Base-by-base conservation (phyloP, 495 filamentous ascomycete genomes). In the Penicillium angulare region DNA sequence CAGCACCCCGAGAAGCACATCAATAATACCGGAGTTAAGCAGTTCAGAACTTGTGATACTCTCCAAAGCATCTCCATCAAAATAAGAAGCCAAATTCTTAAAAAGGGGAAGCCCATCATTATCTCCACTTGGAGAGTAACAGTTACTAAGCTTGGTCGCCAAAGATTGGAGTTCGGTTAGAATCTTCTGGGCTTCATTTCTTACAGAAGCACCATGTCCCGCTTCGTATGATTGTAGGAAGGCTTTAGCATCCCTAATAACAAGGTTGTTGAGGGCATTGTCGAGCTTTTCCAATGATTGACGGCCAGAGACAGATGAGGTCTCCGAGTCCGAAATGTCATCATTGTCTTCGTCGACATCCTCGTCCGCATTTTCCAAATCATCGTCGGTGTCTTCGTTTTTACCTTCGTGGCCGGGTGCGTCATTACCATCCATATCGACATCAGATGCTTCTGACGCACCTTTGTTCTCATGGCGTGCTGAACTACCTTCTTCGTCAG, bases 11-110 rank as follows among this genome's bases (percentile, higher is more conserved):
- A 97, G 78, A 17, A 99, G 74, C 10, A 88, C 84, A 27, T 88
- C 79, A 21, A 97, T 90, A 47, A 99, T 82, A 18, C 89, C 87
- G 7, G 95, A 97, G 45, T 86, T 89, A 12, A 97, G 82, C 21
- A 99, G 69, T 60, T 99, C 95, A 13, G 91, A 89, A 67, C 95
- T 99, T n/a, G 95, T 97, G 27, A 97, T 92, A 47, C 90, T 96
- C 65, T 96, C 86, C 51, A 97, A 64, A 0, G 84, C 81, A 66
- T 96, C 88, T 2, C 86, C 85, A 49, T 93, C 86, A 63, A 99
- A 99, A 59, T 91, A 90, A n/a, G 80, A 78, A 1, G 90, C 90
- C 43, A 99, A 71, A 29, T 76, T 85, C 26, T 75, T 73, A 71
- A 97, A 97, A 7, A 95, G 77, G 1, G 79, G 65, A 12, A 73